Evolutionary conservation across 1,139 yeast species (phyloP).

Genomic region (Geotrichum citri-aurantii): DNA sequence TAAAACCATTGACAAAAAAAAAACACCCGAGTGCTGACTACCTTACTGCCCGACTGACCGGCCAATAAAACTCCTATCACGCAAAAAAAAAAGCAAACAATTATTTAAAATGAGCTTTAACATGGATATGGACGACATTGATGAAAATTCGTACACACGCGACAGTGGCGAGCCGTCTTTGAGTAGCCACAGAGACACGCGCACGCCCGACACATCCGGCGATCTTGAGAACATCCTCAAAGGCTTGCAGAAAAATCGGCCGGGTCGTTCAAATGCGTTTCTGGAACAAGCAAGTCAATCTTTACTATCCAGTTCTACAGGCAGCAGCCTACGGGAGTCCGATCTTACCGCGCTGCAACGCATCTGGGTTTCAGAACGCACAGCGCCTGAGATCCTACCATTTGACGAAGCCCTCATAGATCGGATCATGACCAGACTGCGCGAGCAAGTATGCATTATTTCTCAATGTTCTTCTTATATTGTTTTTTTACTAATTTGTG

Average conservation of each 20-base stretch:
- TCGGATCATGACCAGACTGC: slow-evolving; percentile 52
- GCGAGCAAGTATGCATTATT: slow-evolving; percentile 42
- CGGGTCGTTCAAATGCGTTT: neutral
- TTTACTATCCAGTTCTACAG: neutral
- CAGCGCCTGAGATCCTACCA: slow-evolving; percentile 75
- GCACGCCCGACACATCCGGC: neutral
- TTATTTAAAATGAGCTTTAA: slow-evolving; percentile 3
- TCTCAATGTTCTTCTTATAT: neutral
- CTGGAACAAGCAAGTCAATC: neutral
- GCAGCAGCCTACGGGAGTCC: neutral
- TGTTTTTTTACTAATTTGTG: neutral
- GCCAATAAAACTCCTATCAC: too few relatives aligned
- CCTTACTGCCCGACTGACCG: too few relatives aligned
- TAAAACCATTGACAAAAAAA: neutral
- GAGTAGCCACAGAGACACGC: neutral
- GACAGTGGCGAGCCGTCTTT: neutral
- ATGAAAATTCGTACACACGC: neutral
- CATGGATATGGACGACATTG: slow-evolving; percentile 10
- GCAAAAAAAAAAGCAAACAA: neutral
- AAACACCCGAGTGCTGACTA: neutral
- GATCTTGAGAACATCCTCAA: slow-evolving; percentile 9
- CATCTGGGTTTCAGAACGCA: slow-evolving; percentile 79
- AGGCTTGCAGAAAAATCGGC: slow-evolving; percentile 5
- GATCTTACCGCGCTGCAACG: slow-evolving; percentile 42
- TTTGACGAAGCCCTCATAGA: slow-evolving; percentile 58